Percentiles rank a stretch among this genome's conserved stretches.
Evolutionary conservation across 2,329 filamentous ascomycete species (phyloP).

Genomic region (Acarospora socialis): DNA sequence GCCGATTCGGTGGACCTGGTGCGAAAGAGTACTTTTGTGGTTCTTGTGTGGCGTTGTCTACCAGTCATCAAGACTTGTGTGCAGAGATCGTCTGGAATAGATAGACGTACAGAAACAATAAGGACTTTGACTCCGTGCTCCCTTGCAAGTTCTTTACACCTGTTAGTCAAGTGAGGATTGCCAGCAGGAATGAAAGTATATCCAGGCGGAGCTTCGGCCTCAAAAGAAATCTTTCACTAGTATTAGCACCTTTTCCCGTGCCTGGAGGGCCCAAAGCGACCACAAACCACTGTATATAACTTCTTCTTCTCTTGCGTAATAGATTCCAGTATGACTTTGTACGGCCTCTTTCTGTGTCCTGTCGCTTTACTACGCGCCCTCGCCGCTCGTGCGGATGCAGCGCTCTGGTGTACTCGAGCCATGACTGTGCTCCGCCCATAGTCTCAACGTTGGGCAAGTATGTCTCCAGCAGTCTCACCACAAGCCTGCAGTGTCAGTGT

Average conservation of each 20-base stretch:
- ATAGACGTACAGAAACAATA: conserved; percentile 43
- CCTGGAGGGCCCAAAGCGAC: neutral
- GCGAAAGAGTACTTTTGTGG: conserved; percentile 39
- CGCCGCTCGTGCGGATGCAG: conserved; percentile 5
- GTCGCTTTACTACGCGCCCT: conserved; percentile 7
- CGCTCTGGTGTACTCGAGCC: conserved; percentile 4
- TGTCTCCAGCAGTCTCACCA: too few species aligned
- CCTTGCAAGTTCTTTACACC: conserved; percentile 46
- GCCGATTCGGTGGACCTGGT: conserved; percentile 47
- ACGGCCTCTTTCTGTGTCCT: conserved; percentile 26
- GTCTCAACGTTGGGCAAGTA: too few species aligned
- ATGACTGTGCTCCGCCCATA: too few species aligned
- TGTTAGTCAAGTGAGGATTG: conserved; percentile 43
- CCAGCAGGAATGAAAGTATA: conserved; percentile 48
- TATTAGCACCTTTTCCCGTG: conserved; percentile 24
- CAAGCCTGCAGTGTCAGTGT: too few species aligned
- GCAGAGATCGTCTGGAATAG: conserved; percentile 2
- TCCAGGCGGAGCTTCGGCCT: conserved; percentile 40
- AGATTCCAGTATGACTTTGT: conserved; percentile 45
- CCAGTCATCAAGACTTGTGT: conserved; percentile 9
- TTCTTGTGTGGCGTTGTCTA: conserved; percentile 37
- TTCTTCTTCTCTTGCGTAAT: conserved; percentile 47
- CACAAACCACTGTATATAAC: conserved; percentile 37
- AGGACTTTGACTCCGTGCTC: conserved; percentile 39
- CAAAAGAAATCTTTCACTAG: conserved; percentile 37